Evolutionary conservation across 352 stramenopile genomes (phyloP).

Genomic region (Phytophthora constricta): DNA sequence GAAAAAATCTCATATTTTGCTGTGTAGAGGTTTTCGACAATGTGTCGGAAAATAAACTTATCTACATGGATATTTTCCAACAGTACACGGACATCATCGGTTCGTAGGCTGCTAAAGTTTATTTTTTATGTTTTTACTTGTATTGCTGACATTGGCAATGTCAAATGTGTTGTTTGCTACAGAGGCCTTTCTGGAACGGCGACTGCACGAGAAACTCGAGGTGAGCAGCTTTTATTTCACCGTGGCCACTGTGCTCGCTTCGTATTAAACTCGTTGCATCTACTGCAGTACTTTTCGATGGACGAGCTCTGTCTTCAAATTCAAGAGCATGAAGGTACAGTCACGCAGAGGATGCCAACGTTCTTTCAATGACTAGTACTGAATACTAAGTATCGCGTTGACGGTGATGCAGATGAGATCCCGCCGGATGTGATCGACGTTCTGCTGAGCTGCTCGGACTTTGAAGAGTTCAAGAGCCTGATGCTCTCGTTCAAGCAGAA

Average conservation of each 20-base stretch:
- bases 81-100: constrained; percentile 84
- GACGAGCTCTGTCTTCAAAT: constrained; percentile 81
- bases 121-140: neutral
- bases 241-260: neutral
- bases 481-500: constrained; percentile 91
- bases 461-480: constrained; percentile 89
- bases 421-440: constrained; percentile 81
- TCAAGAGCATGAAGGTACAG: constrained; percentile 78
- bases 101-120: constrained; percentile 24
- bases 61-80: constrained; percentile 83
- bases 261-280: neutral
- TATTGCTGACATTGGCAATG: constrained; percentile 14
- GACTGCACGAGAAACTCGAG: constrained; percentile 70
- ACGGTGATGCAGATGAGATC: constrained; percentile 88
- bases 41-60: constrained; percentile 84
- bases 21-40: constrained; percentile 84
- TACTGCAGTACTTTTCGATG: constrained; percentile 79
- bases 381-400: no score
- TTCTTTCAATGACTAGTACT: no score
- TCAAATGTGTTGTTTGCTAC: constrained; percentile 2
- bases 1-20: neutral
- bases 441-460: constrained; percentile 81
- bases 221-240: constrained; percentile 24
- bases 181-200: constrained; percentile 79
- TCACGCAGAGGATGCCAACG: neutral